These are phyloP conservation scores for Pythium oligandrum DNA, from an alignment of 352 stramenopile genomes.

Conservation along the genomic window DNA sequence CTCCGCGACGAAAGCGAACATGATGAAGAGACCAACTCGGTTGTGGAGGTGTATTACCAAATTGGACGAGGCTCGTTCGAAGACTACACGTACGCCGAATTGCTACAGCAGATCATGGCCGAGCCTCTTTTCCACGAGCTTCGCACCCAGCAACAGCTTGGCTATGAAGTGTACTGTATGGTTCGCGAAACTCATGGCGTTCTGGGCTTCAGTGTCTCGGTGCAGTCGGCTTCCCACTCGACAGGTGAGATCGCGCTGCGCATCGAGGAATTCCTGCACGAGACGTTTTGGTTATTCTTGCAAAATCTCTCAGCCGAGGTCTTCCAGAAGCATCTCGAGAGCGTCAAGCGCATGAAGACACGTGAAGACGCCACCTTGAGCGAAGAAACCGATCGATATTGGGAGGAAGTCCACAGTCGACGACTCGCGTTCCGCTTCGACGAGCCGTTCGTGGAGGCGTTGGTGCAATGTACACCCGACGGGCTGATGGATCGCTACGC, in stretches of 20 bases:
- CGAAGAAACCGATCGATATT: conserved; percentile 63
- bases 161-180: conserved; percentile 76
- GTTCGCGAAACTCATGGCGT: conserved; percentile 73
- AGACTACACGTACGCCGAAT: conserved; percentile 54
- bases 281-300: conserved; percentile 33
- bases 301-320: conserved; percentile 16
- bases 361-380: conserved; percentile 42
- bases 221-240: conserved; percentile 66
- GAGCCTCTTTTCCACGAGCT: conserved; percentile 82
- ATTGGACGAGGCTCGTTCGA: conserved; percentile 43
- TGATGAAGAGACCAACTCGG: conserved; percentile 66
- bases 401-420: conserved; percentile 64
- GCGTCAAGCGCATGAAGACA: conserved; percentile 36
- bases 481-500: conserved; percentile 43
- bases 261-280: conserved; percentile 59
- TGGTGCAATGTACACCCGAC: conserved; percentile 34
- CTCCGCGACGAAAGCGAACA: conserved; percentile 61
- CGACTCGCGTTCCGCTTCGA: conserved; percentile 66
- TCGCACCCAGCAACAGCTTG: conserved; percentile 77
- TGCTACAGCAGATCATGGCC: conserved; percentile 74
- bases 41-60: conserved; percentile 85
- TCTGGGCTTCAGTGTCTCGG: conserved; percentile 58
- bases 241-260: conserved; percentile 47
- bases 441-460: conserved; percentile 28
- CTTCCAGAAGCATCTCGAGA: conserved; percentile 48